Conservation (phyloP, 78 protist species). For the Dictyostelium capitatum region DNA sequence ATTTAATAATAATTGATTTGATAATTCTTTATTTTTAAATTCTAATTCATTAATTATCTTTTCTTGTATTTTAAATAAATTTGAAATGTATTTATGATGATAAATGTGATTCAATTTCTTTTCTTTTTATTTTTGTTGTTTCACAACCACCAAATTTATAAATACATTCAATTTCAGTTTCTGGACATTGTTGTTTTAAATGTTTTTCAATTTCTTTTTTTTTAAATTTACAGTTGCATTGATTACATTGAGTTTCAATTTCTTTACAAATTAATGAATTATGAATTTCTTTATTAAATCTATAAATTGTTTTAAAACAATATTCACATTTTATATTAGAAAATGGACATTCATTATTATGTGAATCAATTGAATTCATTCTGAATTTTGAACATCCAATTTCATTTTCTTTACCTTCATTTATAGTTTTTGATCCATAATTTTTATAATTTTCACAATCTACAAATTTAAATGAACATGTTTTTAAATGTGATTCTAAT, state of each 20-base stretch:
- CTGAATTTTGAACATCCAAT: neutral
- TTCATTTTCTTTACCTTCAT: neutral
- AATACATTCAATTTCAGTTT: neutral
- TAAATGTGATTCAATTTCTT: neutral
- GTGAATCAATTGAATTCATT: neutral
- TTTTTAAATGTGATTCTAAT: neutral
- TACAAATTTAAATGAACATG: neutral
- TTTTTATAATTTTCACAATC: neutral
- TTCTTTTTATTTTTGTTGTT: neutral
- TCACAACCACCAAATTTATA: neutral
- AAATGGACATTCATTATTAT: neutral
- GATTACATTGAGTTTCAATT: neutral
- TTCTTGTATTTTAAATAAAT: neutral
- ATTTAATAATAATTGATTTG: neutral
- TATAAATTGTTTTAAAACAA: neutral
- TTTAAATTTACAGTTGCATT: neutral
- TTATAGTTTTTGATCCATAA: neutral
- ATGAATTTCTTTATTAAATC: neutral
- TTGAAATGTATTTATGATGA: neutral
- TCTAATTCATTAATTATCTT: neutral
- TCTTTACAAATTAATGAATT: neutral
- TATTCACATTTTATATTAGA: neutral
- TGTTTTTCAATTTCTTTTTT: neutral
- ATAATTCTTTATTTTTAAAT: constrained; percentile 5
- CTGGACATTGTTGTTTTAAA: neutral